Base-by-base conservation (phyloP, 768 basidiomycete species). In the Xanthoconium stramineum region DNA sequence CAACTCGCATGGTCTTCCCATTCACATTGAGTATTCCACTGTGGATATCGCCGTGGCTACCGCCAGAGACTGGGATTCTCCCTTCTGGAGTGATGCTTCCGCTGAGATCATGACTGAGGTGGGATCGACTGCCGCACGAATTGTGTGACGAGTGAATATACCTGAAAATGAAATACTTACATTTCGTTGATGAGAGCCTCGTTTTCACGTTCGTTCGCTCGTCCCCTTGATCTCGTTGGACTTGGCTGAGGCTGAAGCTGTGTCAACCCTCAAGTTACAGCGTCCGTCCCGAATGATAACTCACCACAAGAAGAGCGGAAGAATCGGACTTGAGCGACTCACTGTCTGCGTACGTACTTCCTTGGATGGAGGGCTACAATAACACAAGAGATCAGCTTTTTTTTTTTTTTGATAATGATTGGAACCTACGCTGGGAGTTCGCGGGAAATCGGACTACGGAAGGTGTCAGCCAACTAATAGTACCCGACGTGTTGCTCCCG, bases 21-120 rank as follows among this genome's bases (percentile, higher is more conserved):
- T 61, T 57, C 20, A 61, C 0, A 19, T 37, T 58, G 57, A 66
- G 54, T 1, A 30, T 62, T 2, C 62, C 65, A 33, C 52, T 48
- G 54, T 66, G 59, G 28, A 67, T 58, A 30, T 66, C 65, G 1
- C 60, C 57, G 5, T 67, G 60, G 30, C 57, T 62, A n/a, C 65
- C 65, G 1, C 57, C 57, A 40, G 62, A 45, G 20, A 66, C 60
- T 5, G 63, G 65, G 33, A 53, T 33, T 17, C 7, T 38, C 3
- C 50, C 56, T 10, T 65, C 65, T 10, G 37, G 44, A 0, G 42
- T 3, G 28, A 66, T 62, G 5, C 7, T 56, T 1, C 46, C 44
- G n/a, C 59, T 64, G 17, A 66, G 65, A 40, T 66, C 53, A n/a
- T 52, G 35, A 14, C 17, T 19, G 42, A 55, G 52, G 28, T 37